phyloP scores from a whole-genome alignment of 805 yeast species.

The Candida glaebosa region DNA sequence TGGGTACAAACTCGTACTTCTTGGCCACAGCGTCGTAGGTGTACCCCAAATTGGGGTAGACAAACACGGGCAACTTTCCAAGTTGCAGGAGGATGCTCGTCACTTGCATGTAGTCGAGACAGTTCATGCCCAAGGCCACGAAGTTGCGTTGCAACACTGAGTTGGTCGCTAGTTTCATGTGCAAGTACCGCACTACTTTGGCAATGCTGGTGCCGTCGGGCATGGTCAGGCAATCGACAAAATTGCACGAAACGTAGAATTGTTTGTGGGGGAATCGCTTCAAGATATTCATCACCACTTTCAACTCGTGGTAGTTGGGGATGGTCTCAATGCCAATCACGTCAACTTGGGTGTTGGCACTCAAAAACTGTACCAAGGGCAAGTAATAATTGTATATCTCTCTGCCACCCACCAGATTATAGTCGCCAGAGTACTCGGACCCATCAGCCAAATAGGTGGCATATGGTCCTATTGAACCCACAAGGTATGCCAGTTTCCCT shows the following conservation, averaged over 20 bases:
- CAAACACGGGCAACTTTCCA: conserved; percentile 40
- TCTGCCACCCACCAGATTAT: conserved; percentile 35
- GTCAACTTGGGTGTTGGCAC: conserved; percentile 44
- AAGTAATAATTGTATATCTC: conserved; percentile 50
- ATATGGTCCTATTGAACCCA: conserved; percentile 75
- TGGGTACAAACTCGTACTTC: conserved; percentile 13
- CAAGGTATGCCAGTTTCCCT: conserved; percentile 25
- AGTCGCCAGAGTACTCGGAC: conserved; percentile 71
- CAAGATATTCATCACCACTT: conserved; percentile 42
- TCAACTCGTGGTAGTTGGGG: conserved; percentile 58
- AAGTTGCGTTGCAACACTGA: conserved; percentile 18
- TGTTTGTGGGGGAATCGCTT: conserved; percentile 26
- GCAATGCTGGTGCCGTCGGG: conserved; percentile 31
- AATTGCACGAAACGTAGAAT: conserved; percentile 42
- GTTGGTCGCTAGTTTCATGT: conserved; percentile 7
- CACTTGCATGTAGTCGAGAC: conserved; percentile 49
- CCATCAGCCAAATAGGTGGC: conserved; percentile 70
- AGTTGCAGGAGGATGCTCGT: conserved; percentile 31
- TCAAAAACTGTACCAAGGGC: conserved; percentile 36
- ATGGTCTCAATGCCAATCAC: conserved; percentile 68
- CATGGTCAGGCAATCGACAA: conserved; percentile 18
- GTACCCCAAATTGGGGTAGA: conserved; percentile 80
- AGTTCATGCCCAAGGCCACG: conserved; percentile 64
- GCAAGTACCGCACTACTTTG: conserved; percentile 17
- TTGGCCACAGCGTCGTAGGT: conserved; percentile 48